These are phyloP conservation scores for Cutaneotrichosporon daszewskae DNA, from an alignment of 1,284 basidiomycete species.

Conservation along the genomic window DNA sequence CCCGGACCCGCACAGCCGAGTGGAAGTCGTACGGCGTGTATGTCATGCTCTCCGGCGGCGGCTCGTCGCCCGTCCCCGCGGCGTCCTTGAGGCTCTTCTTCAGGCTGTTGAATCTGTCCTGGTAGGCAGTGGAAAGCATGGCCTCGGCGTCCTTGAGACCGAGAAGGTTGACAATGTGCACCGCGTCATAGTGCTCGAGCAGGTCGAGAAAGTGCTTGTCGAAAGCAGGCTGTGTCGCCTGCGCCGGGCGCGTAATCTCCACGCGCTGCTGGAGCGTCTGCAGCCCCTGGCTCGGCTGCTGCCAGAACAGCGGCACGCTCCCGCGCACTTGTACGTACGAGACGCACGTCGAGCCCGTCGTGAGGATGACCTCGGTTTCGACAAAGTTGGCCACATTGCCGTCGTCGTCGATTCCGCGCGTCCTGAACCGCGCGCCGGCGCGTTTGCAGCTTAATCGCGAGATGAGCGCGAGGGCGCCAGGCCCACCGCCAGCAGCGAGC, in stretches of 20 bases:
- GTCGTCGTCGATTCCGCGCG: slow-evolving; percentile 94
- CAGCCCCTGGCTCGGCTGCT: slow-evolving; percentile 73
- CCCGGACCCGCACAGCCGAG: slow-evolving; percentile 68
- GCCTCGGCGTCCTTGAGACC: slow-evolving; percentile 89
- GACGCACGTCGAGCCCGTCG: slow-evolving; percentile 73
- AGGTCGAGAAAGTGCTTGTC: slow-evolving; percentile 86
- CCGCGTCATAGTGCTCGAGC: slow-evolving; percentile 69
- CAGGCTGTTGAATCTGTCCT: slow-evolving; percentile 59
- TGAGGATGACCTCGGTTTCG: slow-evolving; percentile 90
- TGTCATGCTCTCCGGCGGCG: slow-evolving; percentile 22
- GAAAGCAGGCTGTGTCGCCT: slow-evolving; percentile 89
- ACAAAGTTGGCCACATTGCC: slow-evolving; percentile 97
- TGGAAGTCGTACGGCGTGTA: slow-evolving; percentile 97
- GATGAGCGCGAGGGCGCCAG: slow-evolving; percentile 66
- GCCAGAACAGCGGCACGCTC: slow-evolving; percentile 96
- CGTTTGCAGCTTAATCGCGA: slow-evolving; percentile 88
- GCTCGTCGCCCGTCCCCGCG: slow-evolving; percentile 49
- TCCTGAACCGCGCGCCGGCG: slow-evolving; percentile 95
- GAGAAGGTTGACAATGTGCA: slow-evolving; percentile 81
- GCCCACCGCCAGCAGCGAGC: slow-evolving; percentile 58
- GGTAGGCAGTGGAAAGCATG: slow-evolving; percentile 74
- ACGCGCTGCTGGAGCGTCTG: slow-evolving; percentile 86
- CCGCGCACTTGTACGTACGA: slow-evolving; percentile 92
- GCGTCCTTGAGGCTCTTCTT: slow-evolving; percentile 37
- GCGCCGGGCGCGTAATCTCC: slow-evolving; percentile 82